Conservation (phyloP, 1,284 basidiomycete genomes). For the Irpex sp. region DNA sequence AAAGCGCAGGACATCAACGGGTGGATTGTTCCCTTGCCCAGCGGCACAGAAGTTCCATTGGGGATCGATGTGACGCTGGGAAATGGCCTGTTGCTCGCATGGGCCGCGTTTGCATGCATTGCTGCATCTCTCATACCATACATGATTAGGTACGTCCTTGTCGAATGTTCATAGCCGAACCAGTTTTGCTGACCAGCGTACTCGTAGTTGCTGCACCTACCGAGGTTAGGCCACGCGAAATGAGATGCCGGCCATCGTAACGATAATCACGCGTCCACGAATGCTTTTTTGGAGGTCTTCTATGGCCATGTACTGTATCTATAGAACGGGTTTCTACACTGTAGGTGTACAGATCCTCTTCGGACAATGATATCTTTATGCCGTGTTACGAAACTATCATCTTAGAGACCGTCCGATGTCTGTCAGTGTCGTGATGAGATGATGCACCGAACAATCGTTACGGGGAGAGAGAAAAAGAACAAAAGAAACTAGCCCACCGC, state of each 20-base stretch:
- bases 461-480: no score
- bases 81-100: constrained; percentile 57
- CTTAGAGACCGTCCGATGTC: background rate
- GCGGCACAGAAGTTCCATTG: constrained; percentile 35
- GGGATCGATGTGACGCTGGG: constrained; percentile 64
- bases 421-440: no score
- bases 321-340: background rate
- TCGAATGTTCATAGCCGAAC: no score
- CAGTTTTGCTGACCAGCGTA: background rate
- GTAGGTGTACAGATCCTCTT: background rate
- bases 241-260: constrained; percentile 18
- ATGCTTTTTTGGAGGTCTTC: background rate
- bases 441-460: no score
- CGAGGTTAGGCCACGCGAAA: constrained; percentile 43
- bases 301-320: background rate
- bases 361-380: background rate
- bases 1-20: constrained; percentile 59
- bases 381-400: background rate
- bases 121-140: constrained; percentile 65
- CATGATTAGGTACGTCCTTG: constrained; percentile 48
- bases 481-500: constrained; percentile 63
- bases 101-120: constrained; percentile 68
- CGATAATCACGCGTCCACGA: background rate
- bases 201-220: constrained; percentile 60
- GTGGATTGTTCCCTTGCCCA: constrained; percentile 37